Conservation (phyloP, 345 rosid genomes). For the Carallia brachiata region DNA sequence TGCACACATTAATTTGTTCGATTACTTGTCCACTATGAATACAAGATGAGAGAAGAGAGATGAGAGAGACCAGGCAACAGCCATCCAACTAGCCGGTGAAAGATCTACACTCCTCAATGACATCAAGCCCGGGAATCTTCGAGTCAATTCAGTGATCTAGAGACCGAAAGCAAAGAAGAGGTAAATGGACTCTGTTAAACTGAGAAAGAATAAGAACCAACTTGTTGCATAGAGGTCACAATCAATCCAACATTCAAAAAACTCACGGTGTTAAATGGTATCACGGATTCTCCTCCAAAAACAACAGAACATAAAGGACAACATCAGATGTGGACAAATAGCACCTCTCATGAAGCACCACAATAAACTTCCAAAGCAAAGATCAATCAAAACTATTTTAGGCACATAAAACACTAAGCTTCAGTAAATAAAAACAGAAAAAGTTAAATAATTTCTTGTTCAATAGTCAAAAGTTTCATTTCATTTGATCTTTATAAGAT, state of each 20-base stretch:
- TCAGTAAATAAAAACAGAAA: slow-evolving; percentile 2
- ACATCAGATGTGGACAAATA: slow-evolving; percentile 9
- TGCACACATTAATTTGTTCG: neutral
- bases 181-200: slow-evolving; percentile 17
- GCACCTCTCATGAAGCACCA: slow-evolving; percentile 18
- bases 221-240: slow-evolving; percentile 4
- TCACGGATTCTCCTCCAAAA: slow-evolving; percentile 15
- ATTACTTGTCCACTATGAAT: neutral
- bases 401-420: neutral
- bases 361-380: slow-evolving; percentile 10
- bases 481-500: slow-evolving; percentile 35
- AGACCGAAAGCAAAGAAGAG: slow-evolving; percentile 1
- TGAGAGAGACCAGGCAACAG: slow-evolving; percentile 73
- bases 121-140: slow-evolving; percentile 40
- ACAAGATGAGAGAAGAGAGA: slow-evolving; percentile 3
- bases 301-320: slow-evolving; percentile 16
- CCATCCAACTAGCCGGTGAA: slow-evolving; percentile 92
- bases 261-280: neutral
- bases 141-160: slow-evolving; percentile 53
- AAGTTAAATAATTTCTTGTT: slow-evolving; percentile 14
- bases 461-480: slow-evolving; percentile 37
- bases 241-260: slow-evolving; percentile 10
- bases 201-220: slow-evolving; percentile 11
- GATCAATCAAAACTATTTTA: slow-evolving; percentile 12
- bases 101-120: slow-evolving; percentile 67